These are phyloP conservation scores for Ophiocordyceps polyrhachis-furcata DNA, from an alignment of 2,329 filamentous ascomycete genomes.

Conservation along the genomic window DNA sequence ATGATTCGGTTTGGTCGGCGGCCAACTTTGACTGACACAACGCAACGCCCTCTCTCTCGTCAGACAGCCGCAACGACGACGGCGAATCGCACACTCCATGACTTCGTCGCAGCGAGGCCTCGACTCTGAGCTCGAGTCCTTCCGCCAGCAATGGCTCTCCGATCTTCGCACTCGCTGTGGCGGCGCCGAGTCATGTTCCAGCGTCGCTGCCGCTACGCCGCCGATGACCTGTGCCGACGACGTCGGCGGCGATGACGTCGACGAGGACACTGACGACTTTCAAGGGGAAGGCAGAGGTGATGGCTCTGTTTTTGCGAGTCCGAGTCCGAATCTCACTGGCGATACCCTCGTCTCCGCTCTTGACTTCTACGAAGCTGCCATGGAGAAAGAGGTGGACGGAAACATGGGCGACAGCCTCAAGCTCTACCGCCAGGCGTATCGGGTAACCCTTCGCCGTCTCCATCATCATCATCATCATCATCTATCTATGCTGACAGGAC, in stretches of 20 bases:
- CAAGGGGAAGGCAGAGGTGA: no score
- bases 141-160: slow-evolving; percentile 69
- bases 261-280: slow-evolving; percentile 13
- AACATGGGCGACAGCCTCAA: slow-evolving; percentile 75
- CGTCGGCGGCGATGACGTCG: slow-evolving; percentile 1
- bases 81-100: no score
- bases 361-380: slow-evolving; percentile 83
- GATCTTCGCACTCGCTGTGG: slow-evolving; percentile 39
- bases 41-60: no score
- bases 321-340: no score
- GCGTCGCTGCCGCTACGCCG: neutral
- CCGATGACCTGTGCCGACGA: neutral
- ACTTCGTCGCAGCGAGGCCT: slow-evolving; percentile 8
- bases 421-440: slow-evolving; percentile 79
- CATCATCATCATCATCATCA: neutral
- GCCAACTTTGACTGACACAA: no score
- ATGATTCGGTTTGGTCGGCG: no score
- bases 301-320: no score
- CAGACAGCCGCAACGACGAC: no score
- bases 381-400: slow-evolving; percentile 71
- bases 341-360: slow-evolving; percentile 49
- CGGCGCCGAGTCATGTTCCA: neutral
- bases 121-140: slow-evolving; percentile 62
- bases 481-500: no score
- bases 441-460: slow-evolving; percentile 28